Conservation (phyloP, 2,329 filamentous ascomycete species). For the Penicillium sp. region DNA sequence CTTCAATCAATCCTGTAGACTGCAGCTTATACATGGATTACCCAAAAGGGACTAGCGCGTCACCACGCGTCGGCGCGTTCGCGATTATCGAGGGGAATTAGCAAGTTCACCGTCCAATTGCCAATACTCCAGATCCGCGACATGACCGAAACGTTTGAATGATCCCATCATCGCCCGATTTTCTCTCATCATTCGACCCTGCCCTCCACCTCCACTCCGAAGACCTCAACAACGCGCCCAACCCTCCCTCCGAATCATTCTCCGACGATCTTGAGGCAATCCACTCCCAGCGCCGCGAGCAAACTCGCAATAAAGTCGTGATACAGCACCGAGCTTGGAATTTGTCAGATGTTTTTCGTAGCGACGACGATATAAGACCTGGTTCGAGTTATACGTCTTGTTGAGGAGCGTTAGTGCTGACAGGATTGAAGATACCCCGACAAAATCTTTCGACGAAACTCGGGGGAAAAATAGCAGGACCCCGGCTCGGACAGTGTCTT, state of each 20-base stretch:
- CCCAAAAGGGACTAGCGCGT: conserved; percentile 29
- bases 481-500: conserved; percentile 12
- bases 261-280: conserved; percentile 44
- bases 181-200: conserved; percentile 53
- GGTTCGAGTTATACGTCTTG: conserved; percentile 22
- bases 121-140: conserved; percentile 9
- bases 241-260: conserved; percentile 34
- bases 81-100: conserved; percentile 15
- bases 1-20: no score
- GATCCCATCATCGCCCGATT: conserved; percentile 34
- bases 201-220: conserved; percentile 51
- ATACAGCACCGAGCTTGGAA: conserved; percentile 46
- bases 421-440: conserved; percentile 36
- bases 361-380: conserved; percentile 41
- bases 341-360: conserved; percentile 43
- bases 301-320: conserved; percentile 38
- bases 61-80: conserved; percentile 26
- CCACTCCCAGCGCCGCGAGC: conserved; percentile 32
- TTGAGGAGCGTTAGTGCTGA: neutral
- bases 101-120: neutral
- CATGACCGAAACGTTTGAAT: conserved; percentile 28
- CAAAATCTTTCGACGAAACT: conserved; percentile 23
- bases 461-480: conserved; percentile 13
- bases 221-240: conserved; percentile 17
- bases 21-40: neutral